These are phyloP conservation scores for Hypholoma fasciculare DNA, from an alignment of 768 basidiomycete species.

Conservation along the genomic window DNA sequence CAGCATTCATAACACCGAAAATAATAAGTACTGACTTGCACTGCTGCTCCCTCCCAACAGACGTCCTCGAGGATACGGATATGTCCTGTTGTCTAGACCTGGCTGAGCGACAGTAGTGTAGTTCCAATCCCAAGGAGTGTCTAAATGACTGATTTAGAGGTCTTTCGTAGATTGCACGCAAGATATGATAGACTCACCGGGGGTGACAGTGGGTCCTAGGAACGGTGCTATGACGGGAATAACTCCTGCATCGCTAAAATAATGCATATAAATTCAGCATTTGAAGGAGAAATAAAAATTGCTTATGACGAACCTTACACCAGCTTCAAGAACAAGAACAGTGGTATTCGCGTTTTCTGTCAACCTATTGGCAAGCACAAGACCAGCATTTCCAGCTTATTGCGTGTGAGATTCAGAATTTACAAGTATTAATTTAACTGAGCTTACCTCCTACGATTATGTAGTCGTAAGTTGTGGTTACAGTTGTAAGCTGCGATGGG, in stretches of 20 bases:
- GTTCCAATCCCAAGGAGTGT: slow-evolving; percentile 5
- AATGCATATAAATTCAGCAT: not conserved
- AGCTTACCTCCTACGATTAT: slow-evolving; percentile 11
- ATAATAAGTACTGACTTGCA: not conserved
- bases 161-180: too few species aligned
- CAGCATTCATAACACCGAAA: too few species aligned
- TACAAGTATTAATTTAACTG: too few species aligned
- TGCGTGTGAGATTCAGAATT: not conserved
- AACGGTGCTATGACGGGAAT: slow-evolving; percentile 14
- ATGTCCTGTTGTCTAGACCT: not conserved
- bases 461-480: slow-evolving; percentile 10
- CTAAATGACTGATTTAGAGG: not conserved
- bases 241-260: slow-evolving; percentile 13
- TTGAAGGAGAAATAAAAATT: not conserved
- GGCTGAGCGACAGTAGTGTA: slow-evolving; percentile 1
- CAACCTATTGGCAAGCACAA: slow-evolving; percentile 10
- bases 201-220: slow-evolving; percentile 16
- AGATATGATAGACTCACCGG: slow-evolving; percentile 3
- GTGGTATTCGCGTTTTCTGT: slow-evolving; percentile 6
- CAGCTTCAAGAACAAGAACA: slow-evolving; percentile 15
- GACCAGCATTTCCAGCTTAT: slow-evolving; percentile 12
- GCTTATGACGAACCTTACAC: slow-evolving; percentile 6
- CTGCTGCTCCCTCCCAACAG: slow-evolving; percentile 6
- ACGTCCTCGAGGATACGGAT: slow-evolving; percentile 5
- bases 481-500: not conserved